phyloP scores from a whole-genome alignment of 352 stramenopile genomes.

The Phytophthora meadii region DNA sequence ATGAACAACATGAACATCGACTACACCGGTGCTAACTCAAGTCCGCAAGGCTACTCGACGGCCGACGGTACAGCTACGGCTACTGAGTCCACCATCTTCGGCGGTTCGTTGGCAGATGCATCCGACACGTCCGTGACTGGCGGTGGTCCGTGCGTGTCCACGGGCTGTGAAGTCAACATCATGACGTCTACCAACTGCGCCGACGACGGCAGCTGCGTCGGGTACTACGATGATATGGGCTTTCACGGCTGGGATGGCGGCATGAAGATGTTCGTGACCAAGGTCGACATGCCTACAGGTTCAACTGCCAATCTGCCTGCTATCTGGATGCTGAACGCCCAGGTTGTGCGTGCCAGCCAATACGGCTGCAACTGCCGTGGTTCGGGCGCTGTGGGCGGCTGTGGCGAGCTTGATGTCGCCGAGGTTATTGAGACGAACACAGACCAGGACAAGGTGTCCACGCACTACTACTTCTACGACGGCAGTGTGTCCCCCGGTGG shows the following conservation, averaged over 20 bases:
- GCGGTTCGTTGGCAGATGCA: conserved; percentile 56
- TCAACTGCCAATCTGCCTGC: conserved; percentile 61
- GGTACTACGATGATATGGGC: conserved; percentile 73
- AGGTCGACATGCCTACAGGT: conserved; percentile 65
- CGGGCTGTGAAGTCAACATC: conserved; percentile 81
- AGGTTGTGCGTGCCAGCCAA: conserved; percentile 71
- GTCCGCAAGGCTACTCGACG: conserved; percentile 55
- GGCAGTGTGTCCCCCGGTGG: conserved; percentile 49
- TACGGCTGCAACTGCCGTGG: conserved; percentile 84
- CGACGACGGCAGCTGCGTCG: conserved; percentile 52
- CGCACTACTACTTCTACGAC: conserved; percentile 84
- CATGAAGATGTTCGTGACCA: conserved; percentile 84
- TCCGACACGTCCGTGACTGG: conserved; percentile 46
- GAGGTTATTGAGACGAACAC: conserved; percentile 80
- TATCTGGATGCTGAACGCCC: conserved; percentile 84
- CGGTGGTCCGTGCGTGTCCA: conserved; percentile 61
- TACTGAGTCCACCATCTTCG: conserved; percentile 47
- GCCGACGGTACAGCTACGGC: conserved; percentile 40
- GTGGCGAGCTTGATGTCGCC: conserved; percentile 75
- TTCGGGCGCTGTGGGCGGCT: conserved; percentile 56
- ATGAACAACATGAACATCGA: conserved; percentile 74
- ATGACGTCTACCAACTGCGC: conserved; percentile 66
- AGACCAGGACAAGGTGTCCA: conserved; percentile 58
- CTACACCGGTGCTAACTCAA: conserved; percentile 50
- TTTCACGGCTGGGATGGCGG: conserved; percentile 78